These are phyloP conservation scores for Oehlia diaphana DNA, from an alignment of 192 early-diverging fungal species.

Conservation along the genomic window DNA sequence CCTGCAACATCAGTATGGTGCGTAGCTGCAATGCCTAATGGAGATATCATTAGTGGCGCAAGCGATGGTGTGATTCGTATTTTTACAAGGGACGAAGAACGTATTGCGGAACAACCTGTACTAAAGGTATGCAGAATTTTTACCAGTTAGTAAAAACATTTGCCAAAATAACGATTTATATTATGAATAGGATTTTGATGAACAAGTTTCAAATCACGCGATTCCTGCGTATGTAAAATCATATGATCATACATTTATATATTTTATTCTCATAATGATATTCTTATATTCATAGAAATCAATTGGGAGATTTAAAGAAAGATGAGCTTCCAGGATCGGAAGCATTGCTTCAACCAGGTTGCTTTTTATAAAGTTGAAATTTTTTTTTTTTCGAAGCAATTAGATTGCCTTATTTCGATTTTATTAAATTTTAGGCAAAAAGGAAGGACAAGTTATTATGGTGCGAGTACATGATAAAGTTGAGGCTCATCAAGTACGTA, in stretches of 20 bases:
- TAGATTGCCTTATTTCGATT: background rate
- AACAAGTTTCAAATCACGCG: constrained; percentile 52
- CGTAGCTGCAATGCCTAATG: constrained; percentile 73
- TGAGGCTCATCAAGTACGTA: constrained; percentile 75
- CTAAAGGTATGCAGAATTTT: constrained; percentile 33
- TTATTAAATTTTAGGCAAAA: constrained; percentile 47
- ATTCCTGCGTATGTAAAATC: constrained; percentile 57
- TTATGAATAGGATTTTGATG: constrained; percentile 47
- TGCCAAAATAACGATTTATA: background rate
- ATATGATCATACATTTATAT: background rate
- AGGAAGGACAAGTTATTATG: constrained; percentile 91
- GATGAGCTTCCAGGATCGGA: constrained; percentile 78
- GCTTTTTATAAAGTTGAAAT: constrained; percentile 7
- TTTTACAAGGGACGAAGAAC: constrained; percentile 68
- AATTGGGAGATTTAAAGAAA: constrained; percentile 83
- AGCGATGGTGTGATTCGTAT: constrained; percentile 82
- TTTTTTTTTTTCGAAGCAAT: background rate
- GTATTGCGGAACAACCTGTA: constrained; percentile 55
- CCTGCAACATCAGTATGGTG: constrained; percentile 94
- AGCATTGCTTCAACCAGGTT: constrained; percentile 64
- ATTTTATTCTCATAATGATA: background rate
- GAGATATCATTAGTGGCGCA: constrained; percentile 80
- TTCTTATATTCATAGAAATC: constrained; percentile 49
- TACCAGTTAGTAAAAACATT: background rate
- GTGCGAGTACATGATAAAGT: constrained; percentile 70